These are phyloP conservation scores for Sequoia sempervirens DNA, from an alignment of 75 land plant genomes.

Conservation along the genomic window DNA sequence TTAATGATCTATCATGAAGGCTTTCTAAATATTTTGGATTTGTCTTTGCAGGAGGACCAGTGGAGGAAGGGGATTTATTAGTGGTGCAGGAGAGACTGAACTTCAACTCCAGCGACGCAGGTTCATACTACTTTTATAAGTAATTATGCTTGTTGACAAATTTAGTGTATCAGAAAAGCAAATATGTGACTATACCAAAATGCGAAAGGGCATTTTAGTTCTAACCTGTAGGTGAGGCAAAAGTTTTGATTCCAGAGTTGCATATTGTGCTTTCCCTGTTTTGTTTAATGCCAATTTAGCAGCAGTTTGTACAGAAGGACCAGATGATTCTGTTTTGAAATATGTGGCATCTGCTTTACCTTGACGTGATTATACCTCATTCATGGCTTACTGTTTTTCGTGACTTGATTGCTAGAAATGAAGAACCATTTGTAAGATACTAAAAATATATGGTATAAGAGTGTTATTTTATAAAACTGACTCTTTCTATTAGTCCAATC, in stretches of 20 bases:
- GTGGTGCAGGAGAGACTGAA: slow-evolving; percentile 99
- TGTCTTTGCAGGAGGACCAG: slow-evolving; percentile 66
- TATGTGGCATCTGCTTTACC: not conserved
- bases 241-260: not conserved
- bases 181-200: not conserved
- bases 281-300: not conserved
- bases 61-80: slow-evolving; percentile 82
- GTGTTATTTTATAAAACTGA: not conserved
- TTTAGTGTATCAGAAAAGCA: not conserved
- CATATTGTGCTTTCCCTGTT: not conserved
- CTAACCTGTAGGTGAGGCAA: not conserved
- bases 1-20: not conserved
- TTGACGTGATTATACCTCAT: not conserved
- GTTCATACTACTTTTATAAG: slow-evolving; percentile 19
- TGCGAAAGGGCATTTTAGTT: not conserved
- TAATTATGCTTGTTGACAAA: not conserved
- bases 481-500: not conserved
- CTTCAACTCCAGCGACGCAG: slow-evolving; percentile 91
- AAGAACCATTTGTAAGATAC: not conserved
- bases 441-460: not conserved
- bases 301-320: not conserved
- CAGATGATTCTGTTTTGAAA: not conserved
- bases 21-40: not conserved
- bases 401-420: not conserved
- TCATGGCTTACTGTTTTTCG: not conserved